phyloP scores from a whole-genome alignment of 768 basidiomycete species.

The Pleurotus sapidus region DNA sequence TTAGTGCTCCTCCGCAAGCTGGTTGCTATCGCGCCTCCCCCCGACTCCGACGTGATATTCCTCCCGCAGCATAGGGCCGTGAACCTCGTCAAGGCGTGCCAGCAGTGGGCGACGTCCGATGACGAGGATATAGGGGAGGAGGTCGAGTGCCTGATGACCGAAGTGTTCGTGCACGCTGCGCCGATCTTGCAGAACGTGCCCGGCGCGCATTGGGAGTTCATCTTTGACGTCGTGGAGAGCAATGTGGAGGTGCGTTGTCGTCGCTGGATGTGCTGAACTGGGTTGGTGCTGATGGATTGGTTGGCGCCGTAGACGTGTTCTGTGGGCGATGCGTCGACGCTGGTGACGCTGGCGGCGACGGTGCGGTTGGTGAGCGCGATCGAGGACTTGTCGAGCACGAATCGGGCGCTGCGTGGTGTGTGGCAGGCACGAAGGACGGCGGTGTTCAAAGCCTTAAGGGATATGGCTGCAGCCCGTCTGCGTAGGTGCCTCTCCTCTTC shows the following conservation, averaged over 20 bases:
- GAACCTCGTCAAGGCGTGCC: constrained; percentile 82
- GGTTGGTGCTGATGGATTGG: too few species aligned
- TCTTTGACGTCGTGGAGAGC: constrained; percentile 85
- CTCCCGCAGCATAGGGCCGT: constrained; percentile 82
- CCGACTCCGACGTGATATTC: constrained; percentile 80
- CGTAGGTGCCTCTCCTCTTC: constrained; percentile 35
- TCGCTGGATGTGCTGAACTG: too few species aligned
- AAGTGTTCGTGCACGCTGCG: constrained; percentile 70
- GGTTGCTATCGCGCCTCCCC: constrained; percentile 68
- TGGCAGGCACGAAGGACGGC: constrained; percentile 61
- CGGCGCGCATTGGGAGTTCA: constrained; percentile 90
- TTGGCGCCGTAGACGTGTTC: constrained; percentile 57
- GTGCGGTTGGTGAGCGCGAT: constrained; percentile 64
- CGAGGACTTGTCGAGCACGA: constrained; percentile 67
- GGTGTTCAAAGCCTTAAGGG: constrained; percentile 56
- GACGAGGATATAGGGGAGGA: constrained; percentile 70
- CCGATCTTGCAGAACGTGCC: constrained; percentile 86
- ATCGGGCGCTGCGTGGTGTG: constrained; percentile 64
- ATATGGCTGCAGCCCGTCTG: constrained; percentile 52
- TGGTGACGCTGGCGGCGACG: constrained; percentile 67
- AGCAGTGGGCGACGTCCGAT: constrained; percentile 72
- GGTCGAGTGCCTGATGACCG: constrained; percentile 73
- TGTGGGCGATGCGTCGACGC: constrained; percentile 52
- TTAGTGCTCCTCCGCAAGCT: constrained; percentile 67
- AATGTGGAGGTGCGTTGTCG: constrained; percentile 79